phyloP scores from a whole-genome alignment of 1,139 yeast species.

The Eremothecium coryli region DNA sequence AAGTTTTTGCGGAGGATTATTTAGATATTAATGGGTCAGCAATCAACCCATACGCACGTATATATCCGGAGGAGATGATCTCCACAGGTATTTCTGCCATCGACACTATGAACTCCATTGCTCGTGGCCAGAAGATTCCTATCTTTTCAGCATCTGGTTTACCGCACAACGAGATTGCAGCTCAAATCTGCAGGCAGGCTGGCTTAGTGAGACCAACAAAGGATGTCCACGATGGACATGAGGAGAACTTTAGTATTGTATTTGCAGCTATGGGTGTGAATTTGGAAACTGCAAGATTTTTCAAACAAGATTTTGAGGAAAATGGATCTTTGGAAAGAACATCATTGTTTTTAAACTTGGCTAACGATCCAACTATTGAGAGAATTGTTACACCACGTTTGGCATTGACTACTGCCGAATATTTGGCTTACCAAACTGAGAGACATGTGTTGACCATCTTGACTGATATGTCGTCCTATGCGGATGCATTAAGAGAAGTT shows the following conservation, averaged over 20 bases:
- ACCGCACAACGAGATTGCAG: conserved; percentile 99
- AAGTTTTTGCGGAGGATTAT: conserved; percentile 96
- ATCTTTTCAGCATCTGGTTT: conserved; percentile 98
- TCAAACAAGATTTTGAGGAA: conserved; percentile 98
- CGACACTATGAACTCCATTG: conserved; percentile 98
- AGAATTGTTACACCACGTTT: conserved; percentile 98
- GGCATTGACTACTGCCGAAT: conserved; percentile 98
- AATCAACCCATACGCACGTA: conserved; percentile 94
- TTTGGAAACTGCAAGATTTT: conserved; percentile 82
- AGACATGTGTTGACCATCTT: conserved; percentile 96
- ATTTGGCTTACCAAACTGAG: conserved; percentile 96
- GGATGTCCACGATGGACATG: conserved; percentile 99
- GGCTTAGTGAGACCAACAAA: conserved; percentile 98
- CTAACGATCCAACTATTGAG: conserved; percentile 98
- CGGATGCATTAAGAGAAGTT: conserved; percentile 98
- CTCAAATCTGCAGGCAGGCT: conserved; percentile 99
- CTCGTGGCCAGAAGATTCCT: conserved; percentile 99
- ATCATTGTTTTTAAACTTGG: conserved; percentile 89
- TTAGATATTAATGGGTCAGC: conserved; percentile 98
- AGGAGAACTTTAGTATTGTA: conserved; percentile 96
- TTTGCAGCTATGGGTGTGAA: conserved; percentile 98
- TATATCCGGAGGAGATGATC: conserved; percentile 99
- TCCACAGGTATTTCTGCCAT: conserved; percentile 97
- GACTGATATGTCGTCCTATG: conserved; percentile 98
- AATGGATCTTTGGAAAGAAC: conserved; percentile 98